A percentile compares a stretch with the other conserved stretches of the same genome.
phyloP scores from a whole-genome alignment of 495 filamentous ascomycete genomes.

The Hypomontagnella monticulosa region DNA sequence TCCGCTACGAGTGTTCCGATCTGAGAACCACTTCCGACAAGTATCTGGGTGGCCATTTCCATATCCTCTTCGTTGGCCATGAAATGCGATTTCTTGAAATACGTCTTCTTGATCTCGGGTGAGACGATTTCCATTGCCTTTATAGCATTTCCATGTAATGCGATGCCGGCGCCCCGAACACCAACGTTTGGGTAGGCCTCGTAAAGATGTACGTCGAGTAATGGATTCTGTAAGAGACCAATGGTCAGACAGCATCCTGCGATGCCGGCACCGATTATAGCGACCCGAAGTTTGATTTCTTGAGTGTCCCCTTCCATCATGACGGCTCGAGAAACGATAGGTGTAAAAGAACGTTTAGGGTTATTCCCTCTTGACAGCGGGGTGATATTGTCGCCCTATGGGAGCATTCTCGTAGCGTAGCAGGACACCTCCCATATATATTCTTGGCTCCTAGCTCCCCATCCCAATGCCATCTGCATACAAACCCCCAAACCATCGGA shows the following conservation, averaged over 20 bases:
- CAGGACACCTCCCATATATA: no score
- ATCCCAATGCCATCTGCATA: no score
- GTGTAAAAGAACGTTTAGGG: no score
- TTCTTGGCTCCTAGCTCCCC: no score
- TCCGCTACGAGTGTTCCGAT: neutral
- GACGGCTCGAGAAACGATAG: no score
- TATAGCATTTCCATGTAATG: constrained; percentile 6
- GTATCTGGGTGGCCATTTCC: constrained; percentile 4
- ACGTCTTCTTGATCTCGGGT: constrained; percentile 5
- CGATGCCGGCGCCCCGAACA: neutral
- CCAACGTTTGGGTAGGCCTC: neutral
- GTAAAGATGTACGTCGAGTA: constrained; percentile 5
- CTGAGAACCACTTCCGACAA: neutral
- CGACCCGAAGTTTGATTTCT: neutral
- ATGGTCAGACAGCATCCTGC: constrained; percentile 7
- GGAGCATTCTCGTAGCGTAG: no score
- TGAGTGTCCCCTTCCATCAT: no score
- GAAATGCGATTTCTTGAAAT: constrained; percentile 8
- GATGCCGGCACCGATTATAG: neutral
- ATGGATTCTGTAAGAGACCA: neutral
- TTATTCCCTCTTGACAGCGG: no score
- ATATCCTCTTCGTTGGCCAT: constrained; percentile 1
- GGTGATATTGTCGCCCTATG: no score
- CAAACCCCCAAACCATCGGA: no score
- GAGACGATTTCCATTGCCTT: constrained; percentile 6